A percentile compares a stretch with the other conserved stretches of the same genome.
phyloP scores from a whole-genome alignment of 371 early-diverging fungal species.

The Saksenaea vasiformis region DNA sequence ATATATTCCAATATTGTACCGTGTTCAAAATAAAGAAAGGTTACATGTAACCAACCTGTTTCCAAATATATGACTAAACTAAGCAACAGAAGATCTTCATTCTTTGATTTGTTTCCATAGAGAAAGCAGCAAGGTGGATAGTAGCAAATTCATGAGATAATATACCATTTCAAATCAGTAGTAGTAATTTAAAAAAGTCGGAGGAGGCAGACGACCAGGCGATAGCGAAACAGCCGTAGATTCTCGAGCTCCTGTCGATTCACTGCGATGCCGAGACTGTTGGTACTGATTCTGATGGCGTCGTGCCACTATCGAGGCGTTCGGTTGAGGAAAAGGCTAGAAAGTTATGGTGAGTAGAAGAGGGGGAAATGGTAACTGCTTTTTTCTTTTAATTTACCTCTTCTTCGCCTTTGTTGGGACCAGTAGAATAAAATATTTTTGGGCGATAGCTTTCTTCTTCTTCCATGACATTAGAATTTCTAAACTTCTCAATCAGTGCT shows the following conservation, averaged over 20 bases:
- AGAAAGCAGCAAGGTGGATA: neutral
- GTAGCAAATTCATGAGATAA: neutral
- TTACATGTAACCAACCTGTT: too few species aligned
- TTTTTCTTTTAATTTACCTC: conserved; percentile 25
- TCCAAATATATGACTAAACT: neutral
- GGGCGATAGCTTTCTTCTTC: conserved; percentile 77
- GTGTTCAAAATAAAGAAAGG: too few species aligned
- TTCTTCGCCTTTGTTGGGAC: conserved; percentile 63
- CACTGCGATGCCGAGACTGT: neutral
- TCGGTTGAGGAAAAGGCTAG: conserved; percentile 14
- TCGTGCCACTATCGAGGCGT: neutral
- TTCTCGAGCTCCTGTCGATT: neutral
- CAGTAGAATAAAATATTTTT: conserved; percentile 70
- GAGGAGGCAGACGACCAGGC: neutral
- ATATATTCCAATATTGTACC: too few species aligned
- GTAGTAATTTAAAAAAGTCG: neutral
- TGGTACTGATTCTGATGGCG: conserved; percentile 5
- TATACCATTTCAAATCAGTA: neutral
- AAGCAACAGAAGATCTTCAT: neutral
- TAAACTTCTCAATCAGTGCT: conserved; percentile 83
- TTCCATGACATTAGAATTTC: conserved; percentile 80
- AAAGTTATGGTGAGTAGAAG: neutral
- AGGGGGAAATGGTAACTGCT: neutral
- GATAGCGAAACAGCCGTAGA: neutral
- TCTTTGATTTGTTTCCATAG: neutral